These are phyloP conservation scores for Coemansia sp. DNA, from an alignment of 192 early-diverging fungal genomes.

Conservation along the genomic window DNA sequence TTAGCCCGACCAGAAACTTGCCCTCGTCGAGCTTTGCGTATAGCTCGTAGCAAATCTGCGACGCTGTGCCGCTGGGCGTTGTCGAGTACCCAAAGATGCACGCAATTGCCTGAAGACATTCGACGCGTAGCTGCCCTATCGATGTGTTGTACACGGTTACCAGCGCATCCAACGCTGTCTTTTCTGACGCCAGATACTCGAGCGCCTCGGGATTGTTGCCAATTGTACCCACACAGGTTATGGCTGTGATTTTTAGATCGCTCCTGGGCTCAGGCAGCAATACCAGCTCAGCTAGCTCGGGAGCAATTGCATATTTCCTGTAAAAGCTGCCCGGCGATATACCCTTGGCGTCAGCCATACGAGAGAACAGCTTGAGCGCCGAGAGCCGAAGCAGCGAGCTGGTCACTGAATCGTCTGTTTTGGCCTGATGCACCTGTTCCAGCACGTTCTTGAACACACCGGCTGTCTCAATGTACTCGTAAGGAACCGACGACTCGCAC, in stretches of 20 bases:
- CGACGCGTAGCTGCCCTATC: conserved; percentile 26
- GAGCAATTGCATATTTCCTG: conserved; percentile 29
- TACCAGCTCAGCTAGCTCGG: conserved; percentile 26
- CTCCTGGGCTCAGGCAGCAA: conserved; percentile 7
- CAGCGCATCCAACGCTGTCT: conserved; percentile 36
- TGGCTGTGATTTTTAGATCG: conserved; percentile 29
- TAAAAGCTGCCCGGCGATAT: conserved; percentile 23
- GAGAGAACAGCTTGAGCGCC: conserved; percentile 44
- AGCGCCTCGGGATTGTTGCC: conserved; percentile 41
- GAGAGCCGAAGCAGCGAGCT: conserved; percentile 29
- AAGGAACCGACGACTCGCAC: conserved; percentile 20
- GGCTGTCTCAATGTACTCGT: conserved; percentile 22
- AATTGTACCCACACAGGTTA: conserved; percentile 43
- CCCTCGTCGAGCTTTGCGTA: conserved; percentile 38
- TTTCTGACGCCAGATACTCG: conserved; percentile 37
- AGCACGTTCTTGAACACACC: conserved; percentile 35
- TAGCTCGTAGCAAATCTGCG: conserved; percentile 48
- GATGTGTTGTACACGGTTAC: conserved; percentile 33
- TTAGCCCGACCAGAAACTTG: conserved; percentile 34
- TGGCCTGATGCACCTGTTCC: conserved; percentile 11
- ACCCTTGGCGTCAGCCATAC: conserved; percentile 33
- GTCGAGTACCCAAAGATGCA: conserved; percentile 43
- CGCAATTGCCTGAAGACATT: conserved; percentile 43
- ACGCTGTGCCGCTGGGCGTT: conserved; percentile 19
- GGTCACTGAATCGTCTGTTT: conserved; percentile 17